A percentile compares a stretch with the other conserved stretches of the same genome.
Conservation (phyloP, 345 rosid genomes). For the Eucalyptus pauciflora region DNA sequence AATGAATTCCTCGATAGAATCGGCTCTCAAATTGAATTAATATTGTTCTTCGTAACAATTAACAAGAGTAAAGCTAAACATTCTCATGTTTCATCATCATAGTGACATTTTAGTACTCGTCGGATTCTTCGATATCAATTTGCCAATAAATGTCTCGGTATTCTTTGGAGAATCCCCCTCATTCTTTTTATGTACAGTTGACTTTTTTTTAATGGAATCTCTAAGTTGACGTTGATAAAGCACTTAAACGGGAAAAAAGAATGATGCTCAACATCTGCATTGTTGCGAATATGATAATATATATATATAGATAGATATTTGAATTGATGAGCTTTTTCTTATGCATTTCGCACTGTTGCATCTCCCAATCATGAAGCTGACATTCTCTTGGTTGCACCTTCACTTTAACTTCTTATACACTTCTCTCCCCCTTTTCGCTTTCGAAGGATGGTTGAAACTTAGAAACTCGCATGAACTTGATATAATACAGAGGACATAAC, state of each 20-base stretch:
- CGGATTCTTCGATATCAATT: neutral
- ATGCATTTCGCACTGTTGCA: neutral
- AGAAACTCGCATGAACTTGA: neutral
- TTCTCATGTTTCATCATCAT: neutral
- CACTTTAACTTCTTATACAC: neutral
- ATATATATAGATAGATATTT: neutral
- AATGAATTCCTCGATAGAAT: neutral
- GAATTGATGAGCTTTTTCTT: neutral
- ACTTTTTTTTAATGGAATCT: neutral
- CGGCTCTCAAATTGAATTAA: neutral
- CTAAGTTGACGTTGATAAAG: neutral
- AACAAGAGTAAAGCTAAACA: neutral
- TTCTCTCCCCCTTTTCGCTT: neutral
- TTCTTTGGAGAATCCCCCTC: neutral
- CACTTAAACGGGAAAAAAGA: neutral
- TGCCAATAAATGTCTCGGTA: neutral
- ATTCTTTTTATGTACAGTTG: neutral
- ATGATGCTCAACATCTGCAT: neutral
- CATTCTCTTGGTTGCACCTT: neutral
- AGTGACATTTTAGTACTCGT: neutral
- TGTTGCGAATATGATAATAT: neutral
- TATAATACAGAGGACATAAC: neutral
- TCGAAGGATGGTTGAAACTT: neutral
- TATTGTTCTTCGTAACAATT: neutral
- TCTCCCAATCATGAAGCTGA: neutral